A percentile compares a stretch with the other conserved stretches of the same genome.
Evolutionary conservation across 768 basidiomycete genomes (phyloP).

Genomic region (Neoboletus brunneissimus): DNA sequence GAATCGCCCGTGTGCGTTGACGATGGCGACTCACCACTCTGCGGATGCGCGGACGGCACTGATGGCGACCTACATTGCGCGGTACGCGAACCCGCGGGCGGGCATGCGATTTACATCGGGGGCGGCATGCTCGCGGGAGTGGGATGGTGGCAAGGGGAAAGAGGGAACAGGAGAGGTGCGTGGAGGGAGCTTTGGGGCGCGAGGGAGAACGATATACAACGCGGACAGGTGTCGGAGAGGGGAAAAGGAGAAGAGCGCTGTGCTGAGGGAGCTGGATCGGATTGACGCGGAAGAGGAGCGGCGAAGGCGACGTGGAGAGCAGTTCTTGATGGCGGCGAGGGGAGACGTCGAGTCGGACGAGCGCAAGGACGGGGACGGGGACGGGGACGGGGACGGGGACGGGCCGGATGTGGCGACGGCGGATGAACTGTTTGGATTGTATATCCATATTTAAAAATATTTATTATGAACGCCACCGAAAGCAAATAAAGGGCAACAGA

Average conservation of each 20-base stretch:
- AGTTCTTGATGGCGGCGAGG: constrained; percentile 9
- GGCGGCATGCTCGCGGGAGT: neutral
- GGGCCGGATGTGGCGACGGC: constrained; percentile 4
- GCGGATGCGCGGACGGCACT: constrained; percentile 37
- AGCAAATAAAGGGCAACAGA: constrained; percentile 35
- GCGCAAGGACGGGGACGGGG: neutral
- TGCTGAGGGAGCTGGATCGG: constrained; percentile 9
- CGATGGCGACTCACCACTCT: constrained; percentile 25
- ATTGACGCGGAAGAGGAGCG: constrained; percentile 27
- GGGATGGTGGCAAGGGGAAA: neutral
- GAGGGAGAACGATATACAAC: constrained; percentile 33
- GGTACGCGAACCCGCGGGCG: constrained; percentile 18
- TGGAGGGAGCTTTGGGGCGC: constrained; percentile 6
- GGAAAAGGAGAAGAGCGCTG: neutral
- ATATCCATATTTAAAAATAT: constrained; percentile 30
- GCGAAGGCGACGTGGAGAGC: neutral
- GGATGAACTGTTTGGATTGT: constrained; percentile 41
- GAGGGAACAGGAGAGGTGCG: neutral
- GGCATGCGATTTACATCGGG: neutral
- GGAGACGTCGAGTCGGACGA: neutral
- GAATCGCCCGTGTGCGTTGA: neutral
- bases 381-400: neutral
- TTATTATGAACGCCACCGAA: constrained; percentile 28
- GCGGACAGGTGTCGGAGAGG: neutral
- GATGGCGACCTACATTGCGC: constrained; percentile 29